Base-by-base conservation (phyloP, 495 filamentous ascomycete species). In the Achaetomiella virescens region DNA sequence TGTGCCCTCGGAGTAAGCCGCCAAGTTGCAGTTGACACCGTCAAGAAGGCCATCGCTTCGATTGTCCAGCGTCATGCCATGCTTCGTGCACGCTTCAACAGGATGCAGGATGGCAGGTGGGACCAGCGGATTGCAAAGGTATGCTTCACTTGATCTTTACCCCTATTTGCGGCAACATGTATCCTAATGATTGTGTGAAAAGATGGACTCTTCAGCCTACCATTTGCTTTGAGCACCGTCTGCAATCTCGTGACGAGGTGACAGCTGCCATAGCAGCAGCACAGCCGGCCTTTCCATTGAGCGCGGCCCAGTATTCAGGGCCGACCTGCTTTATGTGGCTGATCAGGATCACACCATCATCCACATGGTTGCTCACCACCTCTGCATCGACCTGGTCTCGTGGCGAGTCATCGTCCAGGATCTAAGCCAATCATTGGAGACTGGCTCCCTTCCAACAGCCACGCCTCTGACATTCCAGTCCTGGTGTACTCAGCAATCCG, bases 381-480 rank as follows among this genome's bases (percentile, higher is more conserved):
- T 83, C 9, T 75, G 81, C 9, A 70, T 83, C 22, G 83, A 86
- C 55, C 72, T 82, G 42, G 81, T 84, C 3, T 86, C 83, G 0
- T 85, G 81, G 82, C 71, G 79, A 24, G 75, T 84, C 6, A 79
- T 86, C 3, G 59, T 83, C 3, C 68, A 78, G 43, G 82, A 86
- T 40, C 48, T 85, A 38, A 75, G 81, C 54, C 76, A 81, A 6
- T 17, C 80, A 12, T 57, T 85, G 1, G 48, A 72, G 15, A 69
- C 72, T 29, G 67, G 72, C 0, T 38, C 41, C 14, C 29, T 62
- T 0, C 6, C 44, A 15, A 17, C 51, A 2, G 54, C 43, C n/a
- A 59, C 50, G 0, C 66, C 68, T 5, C 60, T 82, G 8, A 72
- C 81, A 0, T 84, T 82, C 58, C 76, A 76, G 51, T 74, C 61